Evolutionary conservation across 2,329 filamentous ascomycete genomes (phyloP).

Genomic region (Beauveria australis): DNA sequence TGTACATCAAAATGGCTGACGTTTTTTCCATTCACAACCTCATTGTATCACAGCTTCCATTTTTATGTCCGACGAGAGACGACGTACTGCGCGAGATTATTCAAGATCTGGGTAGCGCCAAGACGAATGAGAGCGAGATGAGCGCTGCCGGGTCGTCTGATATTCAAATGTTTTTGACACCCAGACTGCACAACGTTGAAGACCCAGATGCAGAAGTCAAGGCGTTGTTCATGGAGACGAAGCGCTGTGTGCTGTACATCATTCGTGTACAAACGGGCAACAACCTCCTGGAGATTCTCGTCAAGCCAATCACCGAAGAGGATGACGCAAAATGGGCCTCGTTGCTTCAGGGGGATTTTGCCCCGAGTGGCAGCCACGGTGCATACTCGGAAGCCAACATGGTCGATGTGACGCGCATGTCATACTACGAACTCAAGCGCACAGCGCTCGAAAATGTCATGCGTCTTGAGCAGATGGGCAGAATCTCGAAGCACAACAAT

Average conservation of each 20-base stretch:
- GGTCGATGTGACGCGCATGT: conserved; percentile 81
- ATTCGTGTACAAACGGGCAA: conserved; percentile 89
- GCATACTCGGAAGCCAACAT: conserved; percentile 89
- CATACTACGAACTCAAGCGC: conserved; percentile 85
- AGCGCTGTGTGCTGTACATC: conserved; percentile 93
- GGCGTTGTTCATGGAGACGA: conserved; percentile 94
- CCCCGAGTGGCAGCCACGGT: conserved; percentile 58
- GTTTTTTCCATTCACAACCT: conserved; percentile 94
- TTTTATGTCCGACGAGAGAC: conserved; percentile 71
- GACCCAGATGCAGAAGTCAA: conserved; percentile 92
- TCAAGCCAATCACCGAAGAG: conserved; percentile 77
- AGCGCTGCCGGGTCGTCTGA: conserved; percentile 77
- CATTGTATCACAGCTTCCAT: conserved; percentile 67
- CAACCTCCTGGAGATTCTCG: conserved; percentile 90
- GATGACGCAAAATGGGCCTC: conserved; percentile 84
- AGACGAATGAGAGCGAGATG: conserved; percentile 93
- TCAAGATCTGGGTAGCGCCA: conserved; percentile 88
- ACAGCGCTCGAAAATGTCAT: conserved; percentile 92
- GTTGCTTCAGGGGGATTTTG: conserved; percentile 74
- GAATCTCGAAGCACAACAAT: conserved; percentile 81
- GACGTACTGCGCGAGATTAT: conserved; percentile 87
- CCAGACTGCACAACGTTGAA: conserved; percentile 81
- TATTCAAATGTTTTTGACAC: conserved; percentile 83
- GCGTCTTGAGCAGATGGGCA: conserved; percentile 74
- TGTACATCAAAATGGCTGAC: conserved; percentile 99